Base-by-base conservation (phyloP, 2,329 filamentous ascomycete species). In the Penicillium occitanis region DNA sequence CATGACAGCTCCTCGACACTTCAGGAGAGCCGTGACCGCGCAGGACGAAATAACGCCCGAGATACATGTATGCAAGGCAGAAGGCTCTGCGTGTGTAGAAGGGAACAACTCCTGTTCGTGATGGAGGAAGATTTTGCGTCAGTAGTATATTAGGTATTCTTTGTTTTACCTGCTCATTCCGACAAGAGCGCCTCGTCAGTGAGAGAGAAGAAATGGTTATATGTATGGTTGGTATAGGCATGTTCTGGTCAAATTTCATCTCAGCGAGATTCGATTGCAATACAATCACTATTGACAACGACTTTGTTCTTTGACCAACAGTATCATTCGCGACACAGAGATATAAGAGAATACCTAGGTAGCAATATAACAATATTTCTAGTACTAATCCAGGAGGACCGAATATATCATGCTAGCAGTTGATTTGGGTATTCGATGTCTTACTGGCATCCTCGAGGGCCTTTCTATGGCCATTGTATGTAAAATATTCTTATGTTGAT, bases 1-100 rank as follows among this genome's bases (percentile, higher is more conserved):
- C 42, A 61, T n/a, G 40, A 50, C 59, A 7, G 42, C 59, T 14
- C 59, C 59, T 61, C 59, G 59, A 35, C 59, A 48, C 35, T 61
- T 61, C 33, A 50, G 42, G 22, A 42, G 59, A 33, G 59, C 42
- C 22, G n/a, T 61, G 22, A 19, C 58, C 58, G 19, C 22, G 59
- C 42, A 50, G 59, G 59, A 19, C 10, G 22, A n/a, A 19, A 50
- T 37, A 61, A 28, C 28, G 13, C 59, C 42, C 42, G n/a, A 46
- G 40, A 42, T 42, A 14, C 11, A 37, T 33, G 7, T 19, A 46
- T 44, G 8, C 40, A 61, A 60, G 57, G 35, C 40, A 48, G 58
- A 61, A 61, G 40, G 58, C 58, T 46, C n/a, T 48, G 1, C n/a
- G 7, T 14, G 13, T 22, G 44, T 22, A 48, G 6, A 22, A 22